Percentiles rank a stretch among this genome's conserved stretches.
Conservation (phyloP, 768 basidiomycete genomes). For the Nidularia pulvinata region DNA sequence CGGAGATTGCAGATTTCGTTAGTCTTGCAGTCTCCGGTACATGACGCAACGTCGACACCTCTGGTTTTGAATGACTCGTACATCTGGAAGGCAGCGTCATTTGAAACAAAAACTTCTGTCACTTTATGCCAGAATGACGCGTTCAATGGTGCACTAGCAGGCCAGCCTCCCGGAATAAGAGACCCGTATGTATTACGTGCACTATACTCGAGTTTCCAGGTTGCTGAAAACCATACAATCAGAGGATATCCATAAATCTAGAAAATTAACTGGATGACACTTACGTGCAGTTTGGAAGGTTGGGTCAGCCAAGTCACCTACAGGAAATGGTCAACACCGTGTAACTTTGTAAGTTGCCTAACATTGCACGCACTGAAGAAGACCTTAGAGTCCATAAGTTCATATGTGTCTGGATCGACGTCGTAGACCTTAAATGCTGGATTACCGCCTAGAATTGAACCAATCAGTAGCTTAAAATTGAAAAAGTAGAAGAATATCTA, state of each 20-base stretch:
- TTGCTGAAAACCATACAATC: conserved; percentile 21
- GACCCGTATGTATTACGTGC: conserved; percentile 52
- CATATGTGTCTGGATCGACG: conserved; percentile 65
- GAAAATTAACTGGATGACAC: conserved; percentile 5
- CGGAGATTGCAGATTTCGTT: conserved; percentile 41
- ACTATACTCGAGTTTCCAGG: conserved; percentile 57
- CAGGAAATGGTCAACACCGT: neutral
- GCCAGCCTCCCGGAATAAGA: conserved; percentile 32
- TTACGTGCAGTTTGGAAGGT: conserved; percentile 46
- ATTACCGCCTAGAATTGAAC: conserved; percentile 38
- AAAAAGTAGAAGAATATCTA: conserved; percentile 16
- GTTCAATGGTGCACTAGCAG: conserved; percentile 33
- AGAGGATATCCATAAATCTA: neutral
- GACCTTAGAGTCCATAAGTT: conserved; percentile 57
- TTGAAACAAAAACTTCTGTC: conserved; percentile 48
- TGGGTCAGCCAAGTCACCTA: conserved; percentile 40
- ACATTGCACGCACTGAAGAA: conserved; percentile 38
- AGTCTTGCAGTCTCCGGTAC: conserved; percentile 34
- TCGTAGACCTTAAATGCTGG: conserved; percentile 62
- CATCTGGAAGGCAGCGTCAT: conserved; percentile 41
- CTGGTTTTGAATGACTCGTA: conserved; percentile 44
- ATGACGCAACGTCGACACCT: conserved; percentile 29
- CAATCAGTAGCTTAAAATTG: neutral
- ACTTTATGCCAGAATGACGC: conserved; percentile 63
- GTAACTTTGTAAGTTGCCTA: neutral